These are phyloP conservation scores for Plasmodium berghei DNA, from an alignment of 169 alveolate genomes.

Conservation along the genomic window DNA sequence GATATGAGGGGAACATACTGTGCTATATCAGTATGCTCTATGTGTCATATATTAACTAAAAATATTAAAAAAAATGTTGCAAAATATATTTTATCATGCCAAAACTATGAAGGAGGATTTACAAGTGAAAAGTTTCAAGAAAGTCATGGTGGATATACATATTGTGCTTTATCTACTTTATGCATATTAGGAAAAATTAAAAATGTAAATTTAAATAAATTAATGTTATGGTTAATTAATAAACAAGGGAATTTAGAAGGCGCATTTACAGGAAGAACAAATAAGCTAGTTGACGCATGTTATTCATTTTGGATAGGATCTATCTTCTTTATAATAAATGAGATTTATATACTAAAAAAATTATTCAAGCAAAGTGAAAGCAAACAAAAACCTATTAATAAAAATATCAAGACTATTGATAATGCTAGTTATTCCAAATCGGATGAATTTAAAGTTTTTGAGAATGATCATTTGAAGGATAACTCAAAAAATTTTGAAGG, in stretches of 20 bases:
- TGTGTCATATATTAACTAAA: slow-evolving; percentile 90
- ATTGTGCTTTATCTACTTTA: slow-evolving; percentile 96
- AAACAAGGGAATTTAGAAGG: slow-evolving; percentile 94
- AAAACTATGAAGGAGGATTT: slow-evolving; percentile 98
- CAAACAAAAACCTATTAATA: slow-evolving; percentile 67
- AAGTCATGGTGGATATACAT: slow-evolving; percentile 98
- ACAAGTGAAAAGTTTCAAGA: slow-evolving; percentile 95
- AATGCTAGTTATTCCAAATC: not conserved
- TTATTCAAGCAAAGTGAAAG: slow-evolving; percentile 3
- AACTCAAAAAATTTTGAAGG: slow-evolving; percentile 78
- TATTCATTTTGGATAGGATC: slow-evolving; percentile 98
- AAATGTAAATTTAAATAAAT: slow-evolving; percentile 88
- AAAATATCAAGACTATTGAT: slow-evolving; percentile 73
- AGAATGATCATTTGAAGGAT: slow-evolving; percentile 71
- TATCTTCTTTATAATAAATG: slow-evolving; percentile 87
- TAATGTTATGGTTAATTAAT: slow-evolving; percentile 90
- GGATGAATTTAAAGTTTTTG: slow-evolving; percentile 5
- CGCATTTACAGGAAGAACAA: slow-evolving; percentile 98
- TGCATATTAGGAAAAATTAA: slow-evolving; percentile 87
- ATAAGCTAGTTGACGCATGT: slow-evolving; percentile 97
- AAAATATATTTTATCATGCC: slow-evolving; percentile 91
- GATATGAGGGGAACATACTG: slow-evolving; percentile 97
- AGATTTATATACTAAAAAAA: slow-evolving; percentile 69
- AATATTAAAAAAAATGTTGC: slow-evolving; percentile 90
- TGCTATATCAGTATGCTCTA: slow-evolving; percentile 93